Percentiles rank a stretch among this genome's conserved stretches.
These are phyloP conservation scores for Astragalus glycyphyllos DNA, from an alignment of 306 rosid species.

Conservation along the genomic window DNA sequence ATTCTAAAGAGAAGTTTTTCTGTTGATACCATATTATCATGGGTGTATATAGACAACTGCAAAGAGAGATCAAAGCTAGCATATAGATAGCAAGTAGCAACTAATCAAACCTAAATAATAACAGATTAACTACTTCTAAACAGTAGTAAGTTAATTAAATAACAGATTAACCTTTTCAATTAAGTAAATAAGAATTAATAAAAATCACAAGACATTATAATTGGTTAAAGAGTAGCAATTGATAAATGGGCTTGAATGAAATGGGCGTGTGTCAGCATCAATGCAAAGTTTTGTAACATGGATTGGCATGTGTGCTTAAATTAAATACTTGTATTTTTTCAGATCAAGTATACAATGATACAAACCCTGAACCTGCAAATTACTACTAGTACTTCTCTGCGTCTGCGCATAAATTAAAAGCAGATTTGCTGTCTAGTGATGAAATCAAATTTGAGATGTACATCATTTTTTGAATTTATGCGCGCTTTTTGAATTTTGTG, in stretches of 20 bases:
- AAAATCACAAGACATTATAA: background rate
- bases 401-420: background rate
- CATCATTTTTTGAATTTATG: too few relatives aligned
- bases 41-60: too few relatives aligned
- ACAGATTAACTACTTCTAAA: too few relatives aligned
- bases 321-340: background rate
- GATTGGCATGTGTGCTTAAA: background rate
- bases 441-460: background rate
- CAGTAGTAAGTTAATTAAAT: too few relatives aligned
- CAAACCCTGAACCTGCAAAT: background rate
- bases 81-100: too few relatives aligned
- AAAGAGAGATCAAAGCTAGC: too few relatives aligned
- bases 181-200: too few relatives aligned
- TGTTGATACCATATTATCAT: too few relatives aligned
- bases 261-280: constrained; percentile 34
- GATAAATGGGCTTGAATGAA: constrained; percentile 26
- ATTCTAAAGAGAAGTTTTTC: too few relatives aligned
- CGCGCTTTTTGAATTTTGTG: too few relatives aligned
- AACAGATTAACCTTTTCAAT: too few relatives aligned
- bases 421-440: background rate
- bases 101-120: too few relatives aligned
- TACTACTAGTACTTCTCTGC: background rate
- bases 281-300: constrained; percentile 13
- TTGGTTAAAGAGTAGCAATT: background rate
- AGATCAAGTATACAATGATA: constrained; percentile 20